Evolutionary conservation across 2,329 filamentous ascomycete species (phyloP).

Genomic region (Hypoxylon sp.): DNA sequence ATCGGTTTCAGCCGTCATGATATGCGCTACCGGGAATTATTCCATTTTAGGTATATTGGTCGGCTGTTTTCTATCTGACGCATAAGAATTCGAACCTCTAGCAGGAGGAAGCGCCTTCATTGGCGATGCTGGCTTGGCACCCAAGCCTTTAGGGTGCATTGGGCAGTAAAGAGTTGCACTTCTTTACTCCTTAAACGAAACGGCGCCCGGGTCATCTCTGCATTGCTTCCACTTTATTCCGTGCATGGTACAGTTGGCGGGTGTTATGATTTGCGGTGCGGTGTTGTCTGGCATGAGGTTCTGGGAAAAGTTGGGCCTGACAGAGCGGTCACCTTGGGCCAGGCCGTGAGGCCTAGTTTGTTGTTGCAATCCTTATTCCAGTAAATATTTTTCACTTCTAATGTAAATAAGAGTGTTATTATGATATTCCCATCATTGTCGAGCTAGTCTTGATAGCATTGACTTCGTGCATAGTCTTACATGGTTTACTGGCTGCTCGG

Average conservation of each 20-base stretch:
- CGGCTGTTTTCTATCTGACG: slow-evolving; percentile 37
- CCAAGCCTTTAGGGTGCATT: slow-evolving; percentile 38
- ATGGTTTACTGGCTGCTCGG: slow-evolving; percentile 24
- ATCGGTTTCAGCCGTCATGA: slow-evolving; percentile 19
- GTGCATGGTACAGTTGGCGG: slow-evolving; percentile 37
- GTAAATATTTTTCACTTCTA: slow-evolving; percentile 38
- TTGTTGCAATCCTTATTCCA: slow-evolving; percentile 33
- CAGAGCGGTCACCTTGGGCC: slow-evolving; percentile 28
- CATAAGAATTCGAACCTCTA: slow-evolving; percentile 34
- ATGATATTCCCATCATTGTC: slow-evolving; percentile 24
- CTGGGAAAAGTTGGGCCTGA: slow-evolving; percentile 36
- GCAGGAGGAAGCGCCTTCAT: slow-evolving; percentile 35
- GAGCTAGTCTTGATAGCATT: slow-evolving; percentile 23
- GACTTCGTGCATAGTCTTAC: slow-evolving; percentile 14
- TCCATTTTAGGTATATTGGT: slow-evolving; percentile 30
- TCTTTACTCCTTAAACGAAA: slow-evolving; percentile 39
- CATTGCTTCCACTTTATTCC: slow-evolving; percentile 38
- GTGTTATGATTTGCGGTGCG: slow-evolving; percentile 33
- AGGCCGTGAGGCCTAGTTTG: slow-evolving; percentile 32
- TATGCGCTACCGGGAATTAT: slow-evolving; percentile 24
- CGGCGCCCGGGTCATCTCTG: slow-evolving; percentile 38
- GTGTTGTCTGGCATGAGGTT: slow-evolving; percentile 33
- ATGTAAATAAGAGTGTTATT: slow-evolving; percentile 36
- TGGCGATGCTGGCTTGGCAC: slow-evolving; percentile 39
- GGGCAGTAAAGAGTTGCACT: slow-evolving; percentile 41